phyloP scores from a whole-genome alignment of 768 basidiomycete genomes.

The Candolleomyces aberdarensis region DNA sequence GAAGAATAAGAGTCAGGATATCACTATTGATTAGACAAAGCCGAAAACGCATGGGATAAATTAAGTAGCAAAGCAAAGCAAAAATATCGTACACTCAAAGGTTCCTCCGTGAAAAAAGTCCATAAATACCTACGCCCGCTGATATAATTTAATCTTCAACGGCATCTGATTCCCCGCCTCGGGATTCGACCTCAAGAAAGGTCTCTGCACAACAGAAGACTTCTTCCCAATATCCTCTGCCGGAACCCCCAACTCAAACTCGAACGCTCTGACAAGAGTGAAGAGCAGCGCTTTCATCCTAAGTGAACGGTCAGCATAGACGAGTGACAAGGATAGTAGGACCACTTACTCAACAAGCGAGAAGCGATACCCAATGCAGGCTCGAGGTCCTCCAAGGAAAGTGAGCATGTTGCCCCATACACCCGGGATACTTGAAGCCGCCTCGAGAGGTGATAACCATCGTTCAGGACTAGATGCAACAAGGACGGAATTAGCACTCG shows the following conservation, averaged over 20 bases:
- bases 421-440: constrained; percentile 44
- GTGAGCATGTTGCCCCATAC: constrained; percentile 56
- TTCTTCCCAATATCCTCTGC: constrained; percentile 38
- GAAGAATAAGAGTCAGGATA: too few species aligned
- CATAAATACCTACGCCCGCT: background rate
- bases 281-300: constrained; percentile 40
- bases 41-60: too few species aligned
- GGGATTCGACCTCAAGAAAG: constrained; percentile 38
- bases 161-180: constrained; percentile 41
- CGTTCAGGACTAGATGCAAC: constrained; percentile 52
- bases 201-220: constrained; percentile 35
- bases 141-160: constrained; percentile 25
- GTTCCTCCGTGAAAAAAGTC: too few species aligned
- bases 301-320: background rate
- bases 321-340: background rate
- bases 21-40: too few species aligned
- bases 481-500: too few species aligned
- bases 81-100: too few species aligned
- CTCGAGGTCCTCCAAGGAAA: constrained; percentile 59
- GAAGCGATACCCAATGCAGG: constrained; percentile 68
- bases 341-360: constrained; percentile 56
- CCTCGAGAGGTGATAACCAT: constrained; percentile 49
- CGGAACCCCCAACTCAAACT: constrained; percentile 53
- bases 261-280: constrained; percentile 48
- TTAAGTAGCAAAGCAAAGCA: too few species aligned